Conservation (phyloP, 2,329 filamentous ascomycete species). For the Fusarium phyllophilum region DNA sequence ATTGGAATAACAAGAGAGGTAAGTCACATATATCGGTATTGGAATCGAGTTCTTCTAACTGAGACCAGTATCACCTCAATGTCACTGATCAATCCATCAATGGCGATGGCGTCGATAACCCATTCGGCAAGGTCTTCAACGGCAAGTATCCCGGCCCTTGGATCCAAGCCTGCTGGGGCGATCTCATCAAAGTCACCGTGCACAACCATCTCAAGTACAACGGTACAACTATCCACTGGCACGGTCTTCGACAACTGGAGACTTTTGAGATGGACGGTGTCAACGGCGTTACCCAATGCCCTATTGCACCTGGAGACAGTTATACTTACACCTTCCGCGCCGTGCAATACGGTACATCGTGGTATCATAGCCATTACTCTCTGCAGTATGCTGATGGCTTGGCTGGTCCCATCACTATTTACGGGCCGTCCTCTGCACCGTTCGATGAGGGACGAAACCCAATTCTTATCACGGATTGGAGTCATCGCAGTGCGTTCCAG, state of each 20-base stretch:
- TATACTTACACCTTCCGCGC: conserved; percentile 27
- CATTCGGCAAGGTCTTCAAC: conserved; percentile 8
- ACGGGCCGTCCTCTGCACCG: conserved; percentile 10
- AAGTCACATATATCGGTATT: fast-evolving
- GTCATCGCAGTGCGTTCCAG: conserved; percentile 5
- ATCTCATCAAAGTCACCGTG: not conserved
- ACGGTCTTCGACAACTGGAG: not conserved
- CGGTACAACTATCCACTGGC: not conserved
- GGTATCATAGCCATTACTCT: conserved; percentile 36
- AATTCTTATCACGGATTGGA: conserved; percentile 11
- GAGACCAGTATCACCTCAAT: not conserved
- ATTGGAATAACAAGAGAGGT: conserved; percentile 1
- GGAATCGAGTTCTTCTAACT: not conserved
- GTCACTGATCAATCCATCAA: conserved; percentile 14
- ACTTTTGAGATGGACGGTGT: not conserved
- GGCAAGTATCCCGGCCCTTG: not conserved
- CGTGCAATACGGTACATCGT: conserved; percentile 24
- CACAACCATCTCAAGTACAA: not conserved
- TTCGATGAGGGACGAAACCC: conserved; percentile 11
- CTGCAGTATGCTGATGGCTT: conserved; percentile 36
- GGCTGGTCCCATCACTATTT: conserved; percentile 29
- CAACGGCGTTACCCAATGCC: not conserved
- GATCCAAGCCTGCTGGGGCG: not conserved
- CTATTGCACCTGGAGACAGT: not conserved
- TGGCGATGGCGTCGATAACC: conserved; percentile 2